Percentiles rank a stretch among this genome's conserved stretches.
phyloP scores from a whole-genome alignment of 495 filamentous ascomycete species.

The Aspergillus homomorphus region DNA sequence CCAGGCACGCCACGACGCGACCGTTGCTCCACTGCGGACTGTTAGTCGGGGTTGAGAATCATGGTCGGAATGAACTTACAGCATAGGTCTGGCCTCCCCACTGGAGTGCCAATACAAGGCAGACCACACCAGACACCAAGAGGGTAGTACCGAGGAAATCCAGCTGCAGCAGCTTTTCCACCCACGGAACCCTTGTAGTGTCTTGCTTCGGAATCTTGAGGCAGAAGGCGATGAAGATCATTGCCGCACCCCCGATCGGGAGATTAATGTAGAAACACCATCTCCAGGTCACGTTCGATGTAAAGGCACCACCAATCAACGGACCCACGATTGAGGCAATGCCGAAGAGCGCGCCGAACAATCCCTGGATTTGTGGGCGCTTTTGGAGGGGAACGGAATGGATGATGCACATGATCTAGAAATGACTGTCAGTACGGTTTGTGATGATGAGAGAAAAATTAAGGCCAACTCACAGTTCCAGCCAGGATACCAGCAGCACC shows the following conservation, averaged over 20 bases:
- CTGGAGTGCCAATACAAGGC: constrained; percentile 41
- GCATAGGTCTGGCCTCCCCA: constrained; percentile 41
- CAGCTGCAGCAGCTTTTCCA: constrained; percentile 7
- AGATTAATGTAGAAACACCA: constrained; percentile 64
- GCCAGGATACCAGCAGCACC: constrained; percentile 30
- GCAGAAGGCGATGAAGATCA: constrained; percentile 38
- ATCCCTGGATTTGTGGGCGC: constrained; percentile 50
- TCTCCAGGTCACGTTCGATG: constrained; percentile 30
- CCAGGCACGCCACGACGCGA: constrained; percentile 37
- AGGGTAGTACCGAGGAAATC: neutral
- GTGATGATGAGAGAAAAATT: constrained; percentile 4
- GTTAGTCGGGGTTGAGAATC: neutral
- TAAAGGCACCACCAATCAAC: constrained; percentile 31
- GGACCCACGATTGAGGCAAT: constrained; percentile 50
- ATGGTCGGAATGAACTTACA: constrained; percentile 5
- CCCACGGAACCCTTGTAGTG: neutral
- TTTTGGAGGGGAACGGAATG: constrained; percentile 52
- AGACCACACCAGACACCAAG: constrained; percentile 23
- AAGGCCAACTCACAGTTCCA: constrained; percentile 26
- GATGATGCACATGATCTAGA: constrained; percentile 53
- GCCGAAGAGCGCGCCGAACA: constrained; percentile 46
- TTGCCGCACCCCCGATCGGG: constrained; percentile 48
- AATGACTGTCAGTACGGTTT: too few relatives aligned
- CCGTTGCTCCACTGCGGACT: constrained; percentile 27
- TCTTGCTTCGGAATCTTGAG: neutral